Evolutionary conservation across 2,329 filamentous ascomycete genomes (phyloP).

Genomic region (Verticillium albo-atrum): DNA sequence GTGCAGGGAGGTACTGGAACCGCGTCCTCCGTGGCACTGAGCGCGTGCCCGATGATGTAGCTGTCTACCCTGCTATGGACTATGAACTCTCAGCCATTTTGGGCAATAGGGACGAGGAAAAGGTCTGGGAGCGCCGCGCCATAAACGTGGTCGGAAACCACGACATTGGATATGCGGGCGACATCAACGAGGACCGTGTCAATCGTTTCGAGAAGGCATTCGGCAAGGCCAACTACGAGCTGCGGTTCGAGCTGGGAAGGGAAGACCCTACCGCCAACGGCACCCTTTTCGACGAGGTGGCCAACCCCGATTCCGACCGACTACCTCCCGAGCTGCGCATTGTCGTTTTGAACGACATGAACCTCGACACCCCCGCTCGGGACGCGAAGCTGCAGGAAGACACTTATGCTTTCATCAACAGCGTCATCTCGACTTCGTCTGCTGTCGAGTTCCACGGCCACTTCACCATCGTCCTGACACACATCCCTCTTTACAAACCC

Average conservation of each 20-base stretch:
- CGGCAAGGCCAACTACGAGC: conserved; percentile 86
- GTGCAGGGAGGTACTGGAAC: conserved; percentile 74
- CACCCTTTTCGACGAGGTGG: conserved; percentile 34
- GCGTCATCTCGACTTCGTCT: conserved; percentile 57
- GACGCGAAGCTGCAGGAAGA: conserved; percentile 63
- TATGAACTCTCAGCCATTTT: conserved; percentile 48
- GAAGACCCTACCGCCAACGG: conserved; percentile 30
- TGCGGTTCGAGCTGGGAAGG: conserved; percentile 62
- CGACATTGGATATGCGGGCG: conserved; percentile 93
- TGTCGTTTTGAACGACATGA: conserved; percentile 87
- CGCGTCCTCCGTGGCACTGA: conserved; percentile 68
- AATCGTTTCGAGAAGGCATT: conserved; percentile 79
- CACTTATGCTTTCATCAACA: conserved; percentile 74
- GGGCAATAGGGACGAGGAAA: conserved; percentile 35
- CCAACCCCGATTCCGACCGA: conserved; percentile 41
- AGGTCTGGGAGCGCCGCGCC: conserved; percentile 67
- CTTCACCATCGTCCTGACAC: conserved; percentile 83
- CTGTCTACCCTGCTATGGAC: conserved; percentile 40
- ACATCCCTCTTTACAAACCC: conserved; percentile 85
- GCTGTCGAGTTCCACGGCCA: conserved; percentile 58
- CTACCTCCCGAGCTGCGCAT: conserved; percentile 69
- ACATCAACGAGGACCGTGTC: conserved; percentile 72
- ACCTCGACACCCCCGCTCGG: conserved; percentile 79
- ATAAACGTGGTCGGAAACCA: conserved; percentile 95
- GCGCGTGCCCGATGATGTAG: conserved; percentile 55